Evolutionary conservation across 441 rosid genomes (phyloP).

Genomic region (Aleurites moluccanus): DNA sequence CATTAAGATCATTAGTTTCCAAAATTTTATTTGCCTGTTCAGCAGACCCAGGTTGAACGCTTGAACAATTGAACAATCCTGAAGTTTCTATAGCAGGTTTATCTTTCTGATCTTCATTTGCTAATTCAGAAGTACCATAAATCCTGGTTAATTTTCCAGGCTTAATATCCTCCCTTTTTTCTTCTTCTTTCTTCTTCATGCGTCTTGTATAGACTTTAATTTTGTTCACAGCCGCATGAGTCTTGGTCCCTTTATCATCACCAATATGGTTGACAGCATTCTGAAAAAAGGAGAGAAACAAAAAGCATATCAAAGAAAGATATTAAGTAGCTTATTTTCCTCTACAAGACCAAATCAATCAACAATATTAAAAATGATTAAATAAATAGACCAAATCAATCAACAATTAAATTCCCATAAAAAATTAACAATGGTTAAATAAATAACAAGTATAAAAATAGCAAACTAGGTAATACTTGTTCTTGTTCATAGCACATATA

Average conservation of each 20-base stretch:
- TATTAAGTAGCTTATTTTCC: neutral
- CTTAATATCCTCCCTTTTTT: neutral
- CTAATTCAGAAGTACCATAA: neutral
- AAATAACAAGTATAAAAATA: neutral
- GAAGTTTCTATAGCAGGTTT: conserved; percentile 6
- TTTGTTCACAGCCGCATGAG: conserved; percentile 1
- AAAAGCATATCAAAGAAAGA: neutral
- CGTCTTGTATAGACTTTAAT: conserved; percentile 18
- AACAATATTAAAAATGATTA: too few relatives aligned
- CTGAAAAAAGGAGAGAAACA: conserved; percentile 1
- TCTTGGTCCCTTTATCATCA: conserved; percentile 5
- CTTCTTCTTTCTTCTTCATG: neutral
- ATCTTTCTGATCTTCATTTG: conserved; percentile 3
- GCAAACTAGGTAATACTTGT: neutral
- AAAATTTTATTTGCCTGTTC: neutral
- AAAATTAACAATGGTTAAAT: neutral
- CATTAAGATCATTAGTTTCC: too few relatives aligned
- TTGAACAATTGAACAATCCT: neutral
- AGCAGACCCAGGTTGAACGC: neutral
- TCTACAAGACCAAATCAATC: neutral
- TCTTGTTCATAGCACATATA: neutral
- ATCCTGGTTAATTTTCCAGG: neutral
- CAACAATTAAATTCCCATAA: neutral
- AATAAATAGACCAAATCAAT: too few relatives aligned
- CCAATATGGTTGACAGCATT: neutral